Percentiles rank a stretch among this genome's conserved stretches.
phyloP scores from a whole-genome alignment of 495 filamentous ascomycete genomes.

The Massariosphaeria phaeospora region DNA sequence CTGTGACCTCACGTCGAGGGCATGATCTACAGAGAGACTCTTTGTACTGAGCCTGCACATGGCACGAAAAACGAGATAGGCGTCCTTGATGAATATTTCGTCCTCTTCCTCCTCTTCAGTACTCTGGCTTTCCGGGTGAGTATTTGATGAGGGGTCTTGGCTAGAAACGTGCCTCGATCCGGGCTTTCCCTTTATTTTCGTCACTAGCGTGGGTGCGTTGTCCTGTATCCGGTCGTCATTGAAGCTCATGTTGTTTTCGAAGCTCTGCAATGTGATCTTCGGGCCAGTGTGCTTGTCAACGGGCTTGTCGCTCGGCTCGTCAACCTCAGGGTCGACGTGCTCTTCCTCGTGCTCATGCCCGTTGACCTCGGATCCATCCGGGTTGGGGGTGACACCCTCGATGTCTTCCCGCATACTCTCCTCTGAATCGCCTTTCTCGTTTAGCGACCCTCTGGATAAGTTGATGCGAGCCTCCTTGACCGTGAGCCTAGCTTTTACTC shows the following conservation, averaged over 20 bases:
- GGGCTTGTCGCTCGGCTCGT: conserved; percentile 50
- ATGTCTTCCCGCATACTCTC: conserved; percentile 34
- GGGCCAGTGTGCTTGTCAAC: conserved; percentile 57
- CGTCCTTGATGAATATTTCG: conserved; percentile 92
- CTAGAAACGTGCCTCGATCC: conserved; percentile 53
- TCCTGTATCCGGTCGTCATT: conserved; percentile 89
- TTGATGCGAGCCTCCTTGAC: conserved; percentile 71
- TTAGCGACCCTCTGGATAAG: conserved; percentile 43
- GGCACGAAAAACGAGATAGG: conserved; percentile 92
- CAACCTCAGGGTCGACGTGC: conserved; percentile 41
- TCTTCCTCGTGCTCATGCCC: conserved; percentile 27
- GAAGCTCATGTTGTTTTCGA: conserved; percentile 88
- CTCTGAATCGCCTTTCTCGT: conserved; percentile 37
- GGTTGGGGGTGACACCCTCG: conserved; percentile 36
- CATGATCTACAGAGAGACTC: conserved; percentile 76
- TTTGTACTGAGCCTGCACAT: conserved; percentile 98
- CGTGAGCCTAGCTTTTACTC: conserved; percentile 79
- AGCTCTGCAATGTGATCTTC: conserved; percentile 90
- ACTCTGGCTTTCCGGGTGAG: conserved; percentile 45
- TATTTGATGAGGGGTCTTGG: conserved; percentile 36
- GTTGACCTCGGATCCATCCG: conserved; percentile 40
- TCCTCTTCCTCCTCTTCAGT: conserved; percentile 86
- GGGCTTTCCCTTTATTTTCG: conserved; percentile 62
- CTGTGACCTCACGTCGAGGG: conserved; percentile 85
- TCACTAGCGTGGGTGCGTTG: conserved; percentile 87